A percentile compares a stretch with the other conserved stretches of the same genome.
phyloP scores from a whole-genome alignment of 331 rosid species.

The Malus hybrid region DNA sequence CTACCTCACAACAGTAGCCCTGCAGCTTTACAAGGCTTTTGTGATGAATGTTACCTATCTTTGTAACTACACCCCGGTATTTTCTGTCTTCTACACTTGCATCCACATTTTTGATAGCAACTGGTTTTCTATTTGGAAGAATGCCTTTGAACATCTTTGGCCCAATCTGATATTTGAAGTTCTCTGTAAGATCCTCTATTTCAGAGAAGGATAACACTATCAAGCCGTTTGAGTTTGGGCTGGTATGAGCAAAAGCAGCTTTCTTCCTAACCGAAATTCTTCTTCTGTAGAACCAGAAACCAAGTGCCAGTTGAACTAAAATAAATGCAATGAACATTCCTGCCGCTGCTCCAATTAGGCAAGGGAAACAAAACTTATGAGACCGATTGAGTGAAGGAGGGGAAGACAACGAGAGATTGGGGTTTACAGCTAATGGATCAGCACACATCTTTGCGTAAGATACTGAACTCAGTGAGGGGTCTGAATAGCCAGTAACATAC shows the following conservation, averaged over 20 bases:
- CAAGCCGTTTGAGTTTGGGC: conserved; percentile 43
- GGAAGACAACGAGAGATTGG: conserved; percentile 19
- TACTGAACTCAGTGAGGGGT: conserved; percentile 51
- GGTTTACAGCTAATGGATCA: conserved; percentile 68
- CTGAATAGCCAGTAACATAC: conserved; percentile 55
- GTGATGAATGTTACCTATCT: conserved; percentile 65
- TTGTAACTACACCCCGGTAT: conserved; percentile 49
- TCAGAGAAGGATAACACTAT: conserved; percentile 47
- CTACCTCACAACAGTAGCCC: conserved; percentile 71
- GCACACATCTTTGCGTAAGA: conserved; percentile 71
- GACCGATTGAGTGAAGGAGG: conserved; percentile 24
- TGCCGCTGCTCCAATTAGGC: conserved; percentile 48
- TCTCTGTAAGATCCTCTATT: conserved; percentile 48
- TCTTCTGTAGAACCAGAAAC: conserved; percentile 42
- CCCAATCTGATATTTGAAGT: conserved; percentile 54
- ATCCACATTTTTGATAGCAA: conserved; percentile 49
- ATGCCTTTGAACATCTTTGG: conserved; percentile 53
- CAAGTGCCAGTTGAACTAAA: conserved; percentile 48
- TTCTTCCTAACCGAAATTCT: conserved; percentile 26
- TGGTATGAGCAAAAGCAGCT: conserved; percentile 27
- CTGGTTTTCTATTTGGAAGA: conserved; percentile 33
- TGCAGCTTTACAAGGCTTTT: conserved; percentile 70
- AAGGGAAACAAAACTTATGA: conserved; percentile 39
- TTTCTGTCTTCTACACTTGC: conserved; percentile 56
- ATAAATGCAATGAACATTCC: conserved; percentile 43